Percentiles rank a stretch among this genome's conserved stretches.
phyloP scores from a whole-genome alignment of 2,329 filamentous ascomycete genomes.

The Zymoseptoria pseudotritici region DNA sequence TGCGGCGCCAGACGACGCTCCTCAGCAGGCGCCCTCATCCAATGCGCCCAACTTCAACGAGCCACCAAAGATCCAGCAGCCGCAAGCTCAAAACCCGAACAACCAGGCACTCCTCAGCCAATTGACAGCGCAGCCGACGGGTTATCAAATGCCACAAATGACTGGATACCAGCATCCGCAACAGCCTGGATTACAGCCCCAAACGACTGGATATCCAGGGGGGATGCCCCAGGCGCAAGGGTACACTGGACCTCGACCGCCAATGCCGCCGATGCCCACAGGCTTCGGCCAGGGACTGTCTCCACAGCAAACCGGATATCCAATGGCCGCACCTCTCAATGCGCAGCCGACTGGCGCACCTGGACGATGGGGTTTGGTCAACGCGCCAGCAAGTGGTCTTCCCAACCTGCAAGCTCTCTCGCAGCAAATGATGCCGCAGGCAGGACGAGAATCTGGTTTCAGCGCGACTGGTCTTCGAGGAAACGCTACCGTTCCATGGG shows the following conservation, averaged over 20 bases:
- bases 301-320: conserved; percentile 59
- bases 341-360: conserved; percentile 90
- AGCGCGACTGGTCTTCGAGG: conserved; percentile 82
- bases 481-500: conserved; percentile 95
- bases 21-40: conserved; percentile 45
- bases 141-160: conserved; percentile 36
- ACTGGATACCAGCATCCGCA: conserved; percentile 20
- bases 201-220: conserved; percentile 45
- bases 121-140: conserved; percentile 47
- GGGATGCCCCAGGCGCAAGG: conserved; percentile 67
- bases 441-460: conserved; percentile 79
- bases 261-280: conserved; percentile 76
- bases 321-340: conserved; percentile 61
- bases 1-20: conserved; percentile 65
- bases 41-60: conserved; percentile 67
- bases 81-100: conserved; percentile 57
- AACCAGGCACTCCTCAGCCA: conserved; percentile 55
- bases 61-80: conserved; percentile 43
- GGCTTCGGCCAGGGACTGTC: conserved; percentile 55
- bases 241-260: conserved; percentile 71
- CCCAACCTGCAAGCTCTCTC: conserved; percentile 92
- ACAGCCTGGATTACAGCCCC: conserved; percentile 59
- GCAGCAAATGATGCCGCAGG: conserved; percentile 94
- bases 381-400: conserved; percentile 78
- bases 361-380: conserved; percentile 97